phyloP scores from a whole-genome alignment of 345 rosid species.

The Fremontodendron californicum region DNA sequence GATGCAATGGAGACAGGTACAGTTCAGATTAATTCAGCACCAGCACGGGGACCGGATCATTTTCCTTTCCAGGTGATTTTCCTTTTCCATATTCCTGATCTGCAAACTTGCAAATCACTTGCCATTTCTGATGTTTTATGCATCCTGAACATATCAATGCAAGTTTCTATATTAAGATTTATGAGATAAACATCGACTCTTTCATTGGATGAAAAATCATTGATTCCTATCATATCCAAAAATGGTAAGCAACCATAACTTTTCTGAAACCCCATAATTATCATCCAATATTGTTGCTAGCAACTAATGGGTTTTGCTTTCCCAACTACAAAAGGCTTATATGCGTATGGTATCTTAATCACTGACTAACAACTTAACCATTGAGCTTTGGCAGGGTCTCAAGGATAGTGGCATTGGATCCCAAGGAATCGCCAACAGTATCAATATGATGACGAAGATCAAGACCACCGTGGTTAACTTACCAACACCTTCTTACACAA shows the following conservation, averaged over 20 bases:
- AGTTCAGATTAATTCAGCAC: constrained; percentile 96
- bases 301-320: neutral
- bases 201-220: neutral
- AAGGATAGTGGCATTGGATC: constrained; percentile 98
- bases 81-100: neutral
- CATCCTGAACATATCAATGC: neutral
- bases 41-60: constrained; percentile 98
- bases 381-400: constrained; percentile 51
- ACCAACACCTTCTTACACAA: constrained; percentile 83
- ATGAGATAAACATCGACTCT: neutral
- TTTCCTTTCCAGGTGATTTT: constrained; percentile 89
- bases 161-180: neutral
- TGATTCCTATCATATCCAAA: neutral
- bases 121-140: neutral
- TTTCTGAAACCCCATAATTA: neutral
- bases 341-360: neutral
- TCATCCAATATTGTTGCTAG: neutral
- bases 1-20: constrained; percentile 99
- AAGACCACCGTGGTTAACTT: constrained; percentile 90
- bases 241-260: neutral
- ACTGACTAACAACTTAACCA: neutral
- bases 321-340: neutral
- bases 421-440: constrained; percentile 94
- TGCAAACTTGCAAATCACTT: neutral
- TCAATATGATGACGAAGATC: constrained; percentile 87